Percentiles rank a stretch among this genome's conserved stretches.
These are phyloP conservation scores for Adansonia grandidieri DNA, from an alignment of 441 rosid species.

Conservation along the genomic window DNA sequence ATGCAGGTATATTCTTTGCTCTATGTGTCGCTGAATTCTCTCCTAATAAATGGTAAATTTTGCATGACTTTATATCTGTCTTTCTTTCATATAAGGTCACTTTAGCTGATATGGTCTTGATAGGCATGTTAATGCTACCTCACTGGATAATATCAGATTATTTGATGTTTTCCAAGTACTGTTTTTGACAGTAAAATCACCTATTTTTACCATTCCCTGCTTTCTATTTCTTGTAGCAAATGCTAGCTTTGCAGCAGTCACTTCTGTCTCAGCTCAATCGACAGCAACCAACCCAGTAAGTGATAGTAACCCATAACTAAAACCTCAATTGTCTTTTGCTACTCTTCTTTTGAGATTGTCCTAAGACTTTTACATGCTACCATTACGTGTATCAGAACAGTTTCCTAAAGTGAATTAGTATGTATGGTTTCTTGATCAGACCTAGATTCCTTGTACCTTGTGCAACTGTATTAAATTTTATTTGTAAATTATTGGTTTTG, in stretches of 20 bases:
- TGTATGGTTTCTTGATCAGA: not conserved
- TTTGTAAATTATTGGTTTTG: not conserved
- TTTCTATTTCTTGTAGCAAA: conserved; percentile 46
- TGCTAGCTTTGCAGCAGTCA: conserved; percentile 59
- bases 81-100: not conserved
- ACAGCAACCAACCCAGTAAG: conserved; percentile 57
- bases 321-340: not conserved
- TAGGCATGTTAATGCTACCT: conserved; percentile 6
- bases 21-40: not conserved
- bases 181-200: not conserved
- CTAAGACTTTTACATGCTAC: not conserved
- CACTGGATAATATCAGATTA: not conserved
- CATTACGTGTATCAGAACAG: not conserved
- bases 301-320: not conserved
- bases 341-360: not conserved
- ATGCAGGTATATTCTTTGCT: conserved; percentile 52
- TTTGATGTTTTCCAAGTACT: not conserved
- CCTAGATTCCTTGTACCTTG: not conserved
- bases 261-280: conserved; percentile 51
- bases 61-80: not conserved
- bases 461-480: not conserved
- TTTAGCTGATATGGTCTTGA: conserved; percentile 20
- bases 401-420: not conserved
- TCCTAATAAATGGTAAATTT: conserved; percentile 9
- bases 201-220: conserved; percentile 20